Evolutionary conservation across 1,284 basidiomycete species (phyloP).

Genomic region (Phylloboletellus chloephorus): DNA sequence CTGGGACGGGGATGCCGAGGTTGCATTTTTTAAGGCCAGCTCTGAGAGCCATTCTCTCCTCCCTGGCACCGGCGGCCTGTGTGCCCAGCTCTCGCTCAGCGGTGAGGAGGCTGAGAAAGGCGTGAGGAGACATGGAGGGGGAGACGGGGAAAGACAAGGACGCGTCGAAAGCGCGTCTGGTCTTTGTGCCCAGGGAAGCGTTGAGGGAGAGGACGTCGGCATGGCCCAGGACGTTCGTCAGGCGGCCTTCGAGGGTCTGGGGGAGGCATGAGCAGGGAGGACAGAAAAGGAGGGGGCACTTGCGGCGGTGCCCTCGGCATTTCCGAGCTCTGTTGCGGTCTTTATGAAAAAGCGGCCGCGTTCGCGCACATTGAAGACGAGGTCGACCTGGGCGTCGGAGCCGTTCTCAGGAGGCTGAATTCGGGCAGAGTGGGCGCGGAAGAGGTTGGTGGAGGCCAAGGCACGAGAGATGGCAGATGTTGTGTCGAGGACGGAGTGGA

Average conservation of each 20-base stretch:
- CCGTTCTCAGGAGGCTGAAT: slow-evolving; percentile 64
- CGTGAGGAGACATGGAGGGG: slow-evolving; percentile 48
- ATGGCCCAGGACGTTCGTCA: slow-evolving; percentile 88
- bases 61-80: slow-evolving; percentile 21
- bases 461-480: slow-evolving; percentile 62
- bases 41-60: slow-evolving; percentile 25
- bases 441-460: slow-evolving; percentile 70
- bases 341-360: slow-evolving; percentile 77
- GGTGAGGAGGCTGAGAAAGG: slow-evolving; percentile 24
- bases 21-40: slow-evolving; percentile 11
- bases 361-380: slow-evolving; percentile 78
- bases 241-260: slow-evolving; percentile 71
- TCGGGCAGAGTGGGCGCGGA: slow-evolving; percentile 63
- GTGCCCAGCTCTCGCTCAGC: slow-evolving; percentile 29
- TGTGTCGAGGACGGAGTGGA: slow-evolving; percentile 65
- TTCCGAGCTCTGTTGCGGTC: slow-evolving; percentile 89
- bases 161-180: slow-evolving; percentile 76
- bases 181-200: slow-evolving; percentile 83
- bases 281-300: slow-evolving; percentile 31
- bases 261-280: slow-evolving; percentile 1
- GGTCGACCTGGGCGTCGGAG: slow-evolving; percentile 62
- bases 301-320: slow-evolving; percentile 88
- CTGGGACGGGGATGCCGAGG: slow-evolving; percentile 18
- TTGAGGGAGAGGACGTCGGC: slow-evolving; percentile 87
- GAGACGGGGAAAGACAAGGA: slow-evolving; percentile 56